Conservation (phyloP, 495 filamentous ascomycete species). For the Cetradonia linearis region DNA sequence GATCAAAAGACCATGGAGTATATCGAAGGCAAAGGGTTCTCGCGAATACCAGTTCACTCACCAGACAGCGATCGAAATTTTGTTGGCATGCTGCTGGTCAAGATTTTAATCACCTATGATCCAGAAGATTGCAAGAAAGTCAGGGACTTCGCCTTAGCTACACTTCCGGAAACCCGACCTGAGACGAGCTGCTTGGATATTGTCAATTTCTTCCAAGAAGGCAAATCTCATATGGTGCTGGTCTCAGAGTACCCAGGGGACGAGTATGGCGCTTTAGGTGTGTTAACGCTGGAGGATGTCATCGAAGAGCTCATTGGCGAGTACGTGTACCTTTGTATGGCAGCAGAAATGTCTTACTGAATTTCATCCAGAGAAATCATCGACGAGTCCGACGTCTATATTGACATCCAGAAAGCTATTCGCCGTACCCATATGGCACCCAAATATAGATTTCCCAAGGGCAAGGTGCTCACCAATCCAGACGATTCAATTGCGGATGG, state of each 20-base stretch:
- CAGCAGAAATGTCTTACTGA: constrained; percentile 17
- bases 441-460: constrained; percentile 49
- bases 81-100: constrained; percentile 93
- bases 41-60: constrained; percentile 85
- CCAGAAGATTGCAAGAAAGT: constrained; percentile 82
- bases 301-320: constrained; percentile 98
- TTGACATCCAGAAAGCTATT: constrained; percentile 95
- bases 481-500: constrained; percentile 23
- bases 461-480: constrained; percentile 37
- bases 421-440: constrained; percentile 64
- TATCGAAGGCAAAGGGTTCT: constrained; percentile 88
- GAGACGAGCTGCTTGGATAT: constrained; percentile 96
- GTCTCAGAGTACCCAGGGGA: constrained; percentile 85
- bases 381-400: constrained; percentile 88
- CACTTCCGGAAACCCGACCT: constrained; percentile 84
- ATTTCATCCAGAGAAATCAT: constrained; percentile 53
- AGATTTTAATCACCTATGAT: constrained; percentile 97
- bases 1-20: constrained; percentile 87
- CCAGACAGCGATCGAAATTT: constrained; percentile 78
- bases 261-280: constrained; percentile 78
- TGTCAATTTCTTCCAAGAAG: constrained; percentile 98
- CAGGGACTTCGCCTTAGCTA: constrained; percentile 82
- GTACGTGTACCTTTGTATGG: constrained; percentile 43
- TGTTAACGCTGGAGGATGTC: constrained; percentile 93
- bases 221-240: constrained; percentile 97